Evolutionary conservation across 2,329 filamentous ascomycete genomes (phyloP).

Genomic region (Colletotrichum caudatum): DNA sequence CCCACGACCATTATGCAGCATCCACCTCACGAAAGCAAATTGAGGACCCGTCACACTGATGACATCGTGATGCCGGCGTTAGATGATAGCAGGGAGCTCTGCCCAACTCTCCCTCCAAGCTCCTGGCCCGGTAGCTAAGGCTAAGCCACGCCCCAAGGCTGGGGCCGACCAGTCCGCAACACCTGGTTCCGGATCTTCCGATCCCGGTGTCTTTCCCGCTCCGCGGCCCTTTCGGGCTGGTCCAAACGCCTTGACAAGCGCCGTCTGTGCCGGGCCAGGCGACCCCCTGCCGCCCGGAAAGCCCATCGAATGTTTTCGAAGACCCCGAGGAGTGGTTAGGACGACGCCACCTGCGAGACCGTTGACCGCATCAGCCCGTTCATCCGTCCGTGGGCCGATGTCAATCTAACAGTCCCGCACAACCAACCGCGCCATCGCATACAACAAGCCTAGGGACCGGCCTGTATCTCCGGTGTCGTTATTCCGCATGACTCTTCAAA

Average conservation of each 20-base stretch:
- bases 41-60: not conserved
- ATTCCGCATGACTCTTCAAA: not conserved
- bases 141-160: conserved; percentile 7
- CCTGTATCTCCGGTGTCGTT: not conserved
- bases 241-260: not conserved
- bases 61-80: conserved; percentile 5
- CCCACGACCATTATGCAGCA: not conserved
- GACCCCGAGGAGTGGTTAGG: not conserved
- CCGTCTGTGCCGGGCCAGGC: conserved; percentile 4
- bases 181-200: not conserved
- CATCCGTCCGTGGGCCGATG: not conserved
- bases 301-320: conserved; percentile 11
- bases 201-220: not conserved
- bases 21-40: not conserved
- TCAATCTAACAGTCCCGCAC: not conserved
- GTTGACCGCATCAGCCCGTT: not conserved
- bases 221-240: not conserved
- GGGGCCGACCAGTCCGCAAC: conserved; percentile 1
- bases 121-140: not conserved
- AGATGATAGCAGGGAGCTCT: conserved; percentile 5
- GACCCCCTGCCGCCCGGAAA: not conserved
- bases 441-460: not conserved
- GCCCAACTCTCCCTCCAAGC: not conserved
- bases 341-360: not conserved
- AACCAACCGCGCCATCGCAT: not conserved